Percentiles rank a stretch among this genome's conserved stretches.
phyloP scores from a whole-genome alignment of 2,329 filamentous ascomycete species.

The Celoporthe dispersa region DNA sequence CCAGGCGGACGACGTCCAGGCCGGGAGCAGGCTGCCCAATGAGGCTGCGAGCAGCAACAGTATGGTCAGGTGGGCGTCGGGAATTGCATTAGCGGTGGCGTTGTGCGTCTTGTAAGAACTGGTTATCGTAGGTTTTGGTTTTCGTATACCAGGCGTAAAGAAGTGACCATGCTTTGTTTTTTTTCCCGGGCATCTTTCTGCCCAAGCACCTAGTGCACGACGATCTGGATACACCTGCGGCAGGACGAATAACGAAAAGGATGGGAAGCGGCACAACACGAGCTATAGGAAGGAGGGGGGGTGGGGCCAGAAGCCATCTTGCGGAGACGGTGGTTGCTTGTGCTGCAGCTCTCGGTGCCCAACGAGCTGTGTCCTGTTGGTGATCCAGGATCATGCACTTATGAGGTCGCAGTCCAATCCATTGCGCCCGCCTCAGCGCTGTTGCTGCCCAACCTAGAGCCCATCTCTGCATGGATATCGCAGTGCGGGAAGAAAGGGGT shows the following conservation, averaged over 20 bases:
- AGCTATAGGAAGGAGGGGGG: too few relatives aligned
- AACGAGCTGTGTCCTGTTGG: not conserved
- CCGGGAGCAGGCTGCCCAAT: not conserved
- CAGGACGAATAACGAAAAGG: too few relatives aligned
- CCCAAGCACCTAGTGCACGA: too few relatives aligned
- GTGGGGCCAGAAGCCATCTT: too few relatives aligned
- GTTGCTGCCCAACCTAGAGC: not conserved
- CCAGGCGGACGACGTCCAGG: constrained; percentile 6
- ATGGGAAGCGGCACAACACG: too few relatives aligned
- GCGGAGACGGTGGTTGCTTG: not conserved
- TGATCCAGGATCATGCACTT: not conserved
- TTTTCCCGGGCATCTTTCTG: too few relatives aligned
- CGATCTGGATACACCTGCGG: too few relatives aligned
- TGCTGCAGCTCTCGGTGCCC: not conserved
- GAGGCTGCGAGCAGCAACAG: not conserved
- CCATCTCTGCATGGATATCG: not conserved
- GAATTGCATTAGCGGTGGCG: not conserved
- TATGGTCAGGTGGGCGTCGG: not conserved
- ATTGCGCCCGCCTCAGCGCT: too few relatives aligned
- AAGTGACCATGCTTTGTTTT: too few relatives aligned
- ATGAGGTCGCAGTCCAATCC: not conserved
- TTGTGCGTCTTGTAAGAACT: not conserved
- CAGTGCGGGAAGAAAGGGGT: not conserved
- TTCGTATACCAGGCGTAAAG: too few relatives aligned
- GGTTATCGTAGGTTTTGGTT: too few relatives aligned